phyloP scores from a whole-genome alignment of 108 stramenopile species.

The Fragilaria crotonensis region DNA sequence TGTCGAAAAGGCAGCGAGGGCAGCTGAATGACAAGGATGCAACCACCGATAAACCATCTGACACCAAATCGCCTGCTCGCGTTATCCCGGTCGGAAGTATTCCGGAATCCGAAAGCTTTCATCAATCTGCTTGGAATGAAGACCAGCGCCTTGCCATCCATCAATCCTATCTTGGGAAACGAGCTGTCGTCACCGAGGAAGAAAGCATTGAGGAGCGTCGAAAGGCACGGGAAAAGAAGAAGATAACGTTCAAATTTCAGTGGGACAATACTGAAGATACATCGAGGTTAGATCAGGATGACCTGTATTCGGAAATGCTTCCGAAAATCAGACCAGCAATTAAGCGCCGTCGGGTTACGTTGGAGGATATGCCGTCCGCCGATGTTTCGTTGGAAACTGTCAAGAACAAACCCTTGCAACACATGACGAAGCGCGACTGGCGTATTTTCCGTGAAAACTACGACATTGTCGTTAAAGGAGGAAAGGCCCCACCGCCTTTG shows the following conservation, averaged over 20 bases:
- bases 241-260: slow-evolving; percentile 88
- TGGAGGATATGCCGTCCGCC: background rate
- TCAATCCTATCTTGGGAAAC: slow-evolving; percentile 58
- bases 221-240: slow-evolving; percentile 23
- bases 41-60: slow-evolving; percentile 2
- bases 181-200: slow-evolving; percentile 14
- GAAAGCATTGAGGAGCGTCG: slow-evolving; percentile 12
- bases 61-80: background rate
- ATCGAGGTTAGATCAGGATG: slow-evolving; percentile 41
- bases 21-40: slow-evolving; percentile 12
- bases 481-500: slow-evolving; percentile 81
- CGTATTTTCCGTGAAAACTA: slow-evolving; percentile 96
- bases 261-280: slow-evolving; percentile 95
- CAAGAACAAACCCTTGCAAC: slow-evolving; percentile 61
- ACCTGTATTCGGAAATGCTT: slow-evolving; percentile 55
- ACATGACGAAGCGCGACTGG: slow-evolving; percentile 97
- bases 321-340: background rate
- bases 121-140: slow-evolving; percentile 13
- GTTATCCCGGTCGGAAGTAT: background rate
- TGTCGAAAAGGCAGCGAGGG: slow-evolving; percentile 57
- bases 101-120: background rate
- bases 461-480: slow-evolving; percentile 93
- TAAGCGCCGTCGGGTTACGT: slow-evolving; percentile 21
- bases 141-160: slow-evolving; percentile 42
- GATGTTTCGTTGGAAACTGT: slow-evolving; percentile 34